phyloP scores from a whole-genome alignment of 2,329 filamentous ascomycete species.

The Fusarium sambucinum region DNA sequence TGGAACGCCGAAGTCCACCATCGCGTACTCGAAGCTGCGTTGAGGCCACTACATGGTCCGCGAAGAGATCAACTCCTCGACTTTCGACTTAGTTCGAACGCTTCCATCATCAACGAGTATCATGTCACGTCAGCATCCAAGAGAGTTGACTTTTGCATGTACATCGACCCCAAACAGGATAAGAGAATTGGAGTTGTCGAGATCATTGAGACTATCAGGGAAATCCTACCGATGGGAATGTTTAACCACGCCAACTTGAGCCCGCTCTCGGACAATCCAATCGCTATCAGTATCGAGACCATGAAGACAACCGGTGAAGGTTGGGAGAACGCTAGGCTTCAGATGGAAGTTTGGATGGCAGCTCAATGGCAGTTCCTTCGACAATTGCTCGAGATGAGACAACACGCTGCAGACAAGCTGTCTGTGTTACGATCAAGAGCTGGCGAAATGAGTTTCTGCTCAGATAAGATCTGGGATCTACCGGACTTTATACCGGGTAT shows the following conservation, averaged over 20 bases:
- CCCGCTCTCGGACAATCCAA: conserved; percentile 2
- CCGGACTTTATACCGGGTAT: conserved; percentile 11
- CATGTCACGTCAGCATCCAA: conserved; percentile 12
- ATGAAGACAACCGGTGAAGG: conserved; percentile 20
- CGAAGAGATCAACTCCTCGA: conserved; percentile 3
- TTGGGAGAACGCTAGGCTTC: conserved; percentile 15
- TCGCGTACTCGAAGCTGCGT: conserved; percentile 15
- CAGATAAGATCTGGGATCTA: background rate
- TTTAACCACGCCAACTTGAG: conserved; percentile 13
- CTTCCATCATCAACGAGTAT: conserved; percentile 18
- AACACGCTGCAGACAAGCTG: background rate
- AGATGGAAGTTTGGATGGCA: conserved; percentile 25
- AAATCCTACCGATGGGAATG: background rate
- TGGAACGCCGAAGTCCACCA: conserved; percentile 29
- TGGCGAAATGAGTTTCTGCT: background rate
- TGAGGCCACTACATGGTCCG: background rate
- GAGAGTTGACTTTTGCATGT: conserved; percentile 31
- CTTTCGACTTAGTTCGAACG: conserved; percentile 15
- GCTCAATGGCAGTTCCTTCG: conserved; percentile 26
- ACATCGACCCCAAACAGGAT: conserved; percentile 16
- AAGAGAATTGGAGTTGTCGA: background rate
- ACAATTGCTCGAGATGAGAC: background rate
- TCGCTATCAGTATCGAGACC: conserved; percentile 14
- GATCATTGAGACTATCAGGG: background rate
- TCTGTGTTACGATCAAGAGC: background rate